phyloP scores from a whole-genome alignment of 768 basidiomycete species.

The Phylloporus arenicola region DNA sequence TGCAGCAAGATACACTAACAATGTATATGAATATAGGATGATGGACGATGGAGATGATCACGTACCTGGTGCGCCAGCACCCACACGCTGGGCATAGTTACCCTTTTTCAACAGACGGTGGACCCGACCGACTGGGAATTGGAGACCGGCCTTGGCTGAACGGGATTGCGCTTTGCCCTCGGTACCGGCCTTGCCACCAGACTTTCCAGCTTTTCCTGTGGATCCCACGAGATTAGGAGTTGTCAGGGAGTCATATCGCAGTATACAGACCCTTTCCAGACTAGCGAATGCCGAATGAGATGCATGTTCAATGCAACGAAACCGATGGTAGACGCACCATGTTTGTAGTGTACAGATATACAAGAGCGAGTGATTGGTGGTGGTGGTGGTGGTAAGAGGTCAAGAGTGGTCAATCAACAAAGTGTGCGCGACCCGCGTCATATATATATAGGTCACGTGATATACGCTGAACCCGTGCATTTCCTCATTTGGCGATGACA shows the following conservation, averaged over 20 bases:
- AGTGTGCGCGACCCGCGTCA: constrained; percentile 26
- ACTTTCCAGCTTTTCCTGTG: constrained; percentile 46
- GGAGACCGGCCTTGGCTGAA: constrained; percentile 69
- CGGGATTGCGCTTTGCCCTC: constrained; percentile 61
- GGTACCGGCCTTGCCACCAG: constrained; percentile 45
- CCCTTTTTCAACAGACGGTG: constrained; percentile 85
- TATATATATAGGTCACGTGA: constrained; percentile 34
- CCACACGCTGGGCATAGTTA: constrained; percentile 84
- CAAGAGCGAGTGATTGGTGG: constrained; percentile 2
- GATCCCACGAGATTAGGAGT: constrained; percentile 8
- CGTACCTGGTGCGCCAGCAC: constrained; percentile 80
- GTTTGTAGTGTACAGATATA: constrained; percentile 19
- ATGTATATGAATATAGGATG: neutral
- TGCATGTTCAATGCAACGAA: neutral
- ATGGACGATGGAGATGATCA: constrained; percentile 7
- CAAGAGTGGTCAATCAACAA: constrained; percentile 31
- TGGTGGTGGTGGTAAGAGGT: constrained; percentile 27
- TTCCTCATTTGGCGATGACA: constrained; percentile 16
- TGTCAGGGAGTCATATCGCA: neutral
- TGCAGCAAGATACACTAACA: constrained; percentile 77
- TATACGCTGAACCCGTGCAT: neutral
- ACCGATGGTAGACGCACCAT: constrained; percentile 21
- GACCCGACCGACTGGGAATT: constrained; percentile 90
- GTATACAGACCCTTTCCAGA: constrained; percentile 29
- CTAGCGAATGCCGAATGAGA: constrained; percentile 12